Evolutionary conservation across 2,329 filamentous ascomycete genomes (phyloP).

Genomic region (Zymoseptoria passerinii): DNA sequence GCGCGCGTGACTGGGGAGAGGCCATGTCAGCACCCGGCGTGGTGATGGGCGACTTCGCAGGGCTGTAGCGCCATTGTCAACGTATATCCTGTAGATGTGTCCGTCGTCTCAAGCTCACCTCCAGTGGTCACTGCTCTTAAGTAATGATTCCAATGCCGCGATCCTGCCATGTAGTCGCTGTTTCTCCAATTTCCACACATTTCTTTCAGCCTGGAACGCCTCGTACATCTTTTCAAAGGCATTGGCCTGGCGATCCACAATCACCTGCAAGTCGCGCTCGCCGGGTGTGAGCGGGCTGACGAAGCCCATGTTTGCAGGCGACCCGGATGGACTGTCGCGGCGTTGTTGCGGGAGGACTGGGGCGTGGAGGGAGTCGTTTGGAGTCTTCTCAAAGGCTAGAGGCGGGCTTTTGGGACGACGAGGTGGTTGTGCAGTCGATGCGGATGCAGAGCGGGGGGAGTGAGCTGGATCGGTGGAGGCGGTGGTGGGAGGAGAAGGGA

Average conservation of each 20-base stretch:
- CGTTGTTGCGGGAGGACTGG: slow-evolving; percentile 10
- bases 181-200: slow-evolving; percentile 29
- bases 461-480: slow-evolving; percentile 1
- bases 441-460: slow-evolving; percentile 1
- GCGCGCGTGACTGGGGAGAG: slow-evolving; percentile 9
- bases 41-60: slow-evolving; percentile 28
- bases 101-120: slow-evolving; percentile 19
- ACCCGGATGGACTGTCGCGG: slow-evolving; percentile 6
- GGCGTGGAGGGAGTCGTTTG: slow-evolving; percentile 29
- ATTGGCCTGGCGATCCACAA: slow-evolving; percentile 29
- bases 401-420: slow-evolving; percentile 28
- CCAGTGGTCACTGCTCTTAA: slow-evolving; percentile 27
- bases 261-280: slow-evolving; percentile 23
- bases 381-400: slow-evolving; percentile 28
- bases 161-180: slow-evolving; percentile 28
- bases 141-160: slow-evolving; percentile 27
- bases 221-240: slow-evolving; percentile 27
- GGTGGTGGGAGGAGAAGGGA: background rate
- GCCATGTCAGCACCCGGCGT: slow-evolving; percentile 20
- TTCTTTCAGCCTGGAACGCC: slow-evolving; percentile 29
- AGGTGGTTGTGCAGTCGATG: slow-evolving; percentile 3
- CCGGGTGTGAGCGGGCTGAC: slow-evolving; percentile 12
- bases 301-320: slow-evolving; percentile 18
- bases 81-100: too few species aligned
- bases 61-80: slow-evolving; percentile 18